Base-by-base conservation (phyloP, 371 early-diverging fungal genomes). In the Mucor plumbeus region DNA sequence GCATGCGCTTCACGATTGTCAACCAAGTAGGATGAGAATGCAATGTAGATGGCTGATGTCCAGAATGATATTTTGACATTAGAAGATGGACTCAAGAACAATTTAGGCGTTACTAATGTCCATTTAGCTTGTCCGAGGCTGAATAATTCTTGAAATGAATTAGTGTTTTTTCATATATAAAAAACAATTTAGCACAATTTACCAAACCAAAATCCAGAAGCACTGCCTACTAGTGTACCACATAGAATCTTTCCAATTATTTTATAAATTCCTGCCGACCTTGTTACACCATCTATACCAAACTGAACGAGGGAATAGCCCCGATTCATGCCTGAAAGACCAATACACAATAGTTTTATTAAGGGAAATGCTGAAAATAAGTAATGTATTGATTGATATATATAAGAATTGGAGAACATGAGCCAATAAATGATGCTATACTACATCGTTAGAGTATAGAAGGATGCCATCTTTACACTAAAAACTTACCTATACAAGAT, bases 191-290 rank as follows among this genome's bases (percentile, higher is more conserved):
- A 26, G 26, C 1, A 26, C 26, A 26, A n/a, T 17, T 54, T 63
- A 63, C 63, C 63, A n/a, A 38, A 38, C 63, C 63, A 63, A 36
- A 63, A 40, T 13, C 53, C 63, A 39, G 39, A 6, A 33, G 36
- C 63, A 63, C 63, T 54, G 7, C 54, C 63, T 21, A 19, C 35
- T 21, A 63, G 4, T 4, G 63, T 63, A n/a, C 63, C 63, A 53
- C 63, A 63, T 0, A 63, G 34, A 35, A 61, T 11, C 34, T 35
- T 61, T 5, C n/a, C 44, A 5, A 44, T 17, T 17, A 44, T n/a
- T 44, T 15, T 17, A 7, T n/a, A n/a, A 7, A 34, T 44, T 44
- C 44, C 44, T 44, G n/a, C 44, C 17, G 48, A 14, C 19, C 13
- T 34, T 14, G 26, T 48, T 35, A 47, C 63, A 39, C 63, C 63